Conservation (phyloP, 352 stramenopile genomes). For the Phytophthora multivora region DNA sequence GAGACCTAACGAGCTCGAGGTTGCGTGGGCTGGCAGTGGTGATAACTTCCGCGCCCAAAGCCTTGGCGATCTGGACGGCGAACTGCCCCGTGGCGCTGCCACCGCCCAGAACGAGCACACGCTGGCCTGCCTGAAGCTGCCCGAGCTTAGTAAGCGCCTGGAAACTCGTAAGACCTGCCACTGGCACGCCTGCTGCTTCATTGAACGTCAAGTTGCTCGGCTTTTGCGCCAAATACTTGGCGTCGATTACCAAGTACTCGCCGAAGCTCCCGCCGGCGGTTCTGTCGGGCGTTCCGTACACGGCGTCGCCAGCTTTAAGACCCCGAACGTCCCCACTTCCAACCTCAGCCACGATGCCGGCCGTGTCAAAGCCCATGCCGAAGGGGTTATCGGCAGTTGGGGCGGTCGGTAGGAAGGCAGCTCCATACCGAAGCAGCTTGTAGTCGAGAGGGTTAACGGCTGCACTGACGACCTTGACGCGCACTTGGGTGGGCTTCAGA, state of each 20-base stretch:
- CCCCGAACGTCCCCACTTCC: conserved; percentile 15
- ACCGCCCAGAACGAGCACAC: conserved; percentile 55
- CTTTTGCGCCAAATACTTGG: conserved; percentile 41
- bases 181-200: conserved; percentile 35
- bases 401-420: conserved; percentile 8
- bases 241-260: conserved; percentile 37
- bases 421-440: conserved; percentile 20
- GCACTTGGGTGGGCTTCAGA: conserved; percentile 21
- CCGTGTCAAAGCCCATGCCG: conserved; percentile 26
- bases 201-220: conserved; percentile 47
- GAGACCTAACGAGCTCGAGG: conserved; percentile 33
- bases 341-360: conserved; percentile 27
- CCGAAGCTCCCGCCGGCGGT: conserved; percentile 25
- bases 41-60: conserved; percentile 31
- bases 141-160: conserved; percentile 33
- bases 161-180: conserved; percentile 38
- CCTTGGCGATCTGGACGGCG: conserved; percentile 62
- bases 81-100: conserved; percentile 53
- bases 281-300: conserved; percentile 22
- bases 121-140: conserved; percentile 18
- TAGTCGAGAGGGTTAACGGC: conserved; percentile 37
- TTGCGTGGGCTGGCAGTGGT: conserved; percentile 44
- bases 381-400: conserved; percentile 17
- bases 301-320: conserved; percentile 26
- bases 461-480: conserved; percentile 29